These are phyloP conservation scores for Verbena officinalis DNA, from an alignment of 257 asterid genomes.

Conservation along the genomic window DNA sequence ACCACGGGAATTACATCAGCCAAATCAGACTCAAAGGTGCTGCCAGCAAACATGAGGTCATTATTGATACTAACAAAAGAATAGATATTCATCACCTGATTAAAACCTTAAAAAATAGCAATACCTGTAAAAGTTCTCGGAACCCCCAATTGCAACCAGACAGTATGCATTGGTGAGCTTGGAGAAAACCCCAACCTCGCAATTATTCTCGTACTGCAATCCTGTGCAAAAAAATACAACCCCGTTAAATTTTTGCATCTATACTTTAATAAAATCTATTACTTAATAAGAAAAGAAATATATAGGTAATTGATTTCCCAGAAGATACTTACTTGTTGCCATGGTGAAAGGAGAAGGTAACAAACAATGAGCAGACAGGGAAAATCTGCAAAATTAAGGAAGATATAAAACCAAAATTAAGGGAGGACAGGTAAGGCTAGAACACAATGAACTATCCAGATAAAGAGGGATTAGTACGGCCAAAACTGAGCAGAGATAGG, in stretches of 20 bases:
- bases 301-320: background rate
- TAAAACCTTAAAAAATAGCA: background rate
- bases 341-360: slow-evolving; percentile 10
- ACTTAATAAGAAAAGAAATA: background rate
- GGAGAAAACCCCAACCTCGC: slow-evolving; percentile 90
- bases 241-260: background rate
- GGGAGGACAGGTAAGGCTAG: background rate
- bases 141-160: slow-evolving; percentile 92
- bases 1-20: slow-evolving; percentile 84
- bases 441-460: too few relatives aligned
- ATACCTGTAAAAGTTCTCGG: slow-evolving; percentile 93
- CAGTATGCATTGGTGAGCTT: slow-evolving; percentile 97
- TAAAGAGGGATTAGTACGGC: too few relatives aligned
- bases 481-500: too few relatives aligned
- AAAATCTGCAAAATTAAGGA: background rate
- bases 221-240: slow-evolving; percentile 43
- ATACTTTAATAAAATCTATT: background rate
- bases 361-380: background rate
- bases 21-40: slow-evolving; percentile 85
- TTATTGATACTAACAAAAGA: background rate
- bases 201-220: slow-evolving; percentile 82
- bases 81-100: background rate
- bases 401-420: background rate
- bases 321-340: slow-evolving; percentile 31
- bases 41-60: slow-evolving; percentile 36